These are phyloP conservation scores for Hypomyces rosellus DNA, from an alignment of 2,329 filamentous ascomycete species.

Conservation along the genomic window DNA sequence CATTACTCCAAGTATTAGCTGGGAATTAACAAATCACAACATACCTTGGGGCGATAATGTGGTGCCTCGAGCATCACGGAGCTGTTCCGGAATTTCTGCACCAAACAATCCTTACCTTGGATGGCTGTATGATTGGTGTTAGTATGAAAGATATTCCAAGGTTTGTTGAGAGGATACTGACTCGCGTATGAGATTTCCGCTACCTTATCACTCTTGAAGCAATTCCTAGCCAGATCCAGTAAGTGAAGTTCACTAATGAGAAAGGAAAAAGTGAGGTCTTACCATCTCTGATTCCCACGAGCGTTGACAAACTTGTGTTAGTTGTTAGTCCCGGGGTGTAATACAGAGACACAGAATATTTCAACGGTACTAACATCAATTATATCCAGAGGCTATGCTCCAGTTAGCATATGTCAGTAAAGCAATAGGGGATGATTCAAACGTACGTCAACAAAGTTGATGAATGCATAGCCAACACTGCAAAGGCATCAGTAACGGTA, in stretches of 20 bases:
- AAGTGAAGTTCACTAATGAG: background rate
- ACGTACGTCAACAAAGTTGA: slow-evolving; percentile 82
- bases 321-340: slow-evolving; percentile 14
- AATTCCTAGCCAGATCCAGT: slow-evolving; percentile 51
- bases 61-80: slow-evolving; percentile 86
- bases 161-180: slow-evolving; percentile 26
- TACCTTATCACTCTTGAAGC: slow-evolving; percentile 76
- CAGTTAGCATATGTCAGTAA: slow-evolving; percentile 29
- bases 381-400: slow-evolving; percentile 60
- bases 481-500: slow-evolving; percentile 4
- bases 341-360: background rate
- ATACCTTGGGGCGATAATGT: slow-evolving; percentile 77
- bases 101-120: slow-evolving; percentile 83
- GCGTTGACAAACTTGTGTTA: slow-evolving; percentile 59
- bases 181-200: slow-evolving; percentile 95
- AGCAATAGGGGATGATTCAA: background rate
- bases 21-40: slow-evolving; percentile 3
- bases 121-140: slow-evolving; percentile 54
- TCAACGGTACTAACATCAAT: slow-evolving; percentile 49
- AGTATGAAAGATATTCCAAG: slow-evolving; percentile 1
- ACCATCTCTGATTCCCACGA: slow-evolving; percentile 66
- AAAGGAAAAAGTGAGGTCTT: slow-evolving; percentile 16
- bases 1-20: too few species aligned
- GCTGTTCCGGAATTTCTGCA: slow-evolving; percentile 95
- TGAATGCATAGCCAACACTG: slow-evolving; percentile 94